phyloP scores from a whole-genome alignment of 139 green algal genomes.

The Chlamydomonas applanata region DNA sequence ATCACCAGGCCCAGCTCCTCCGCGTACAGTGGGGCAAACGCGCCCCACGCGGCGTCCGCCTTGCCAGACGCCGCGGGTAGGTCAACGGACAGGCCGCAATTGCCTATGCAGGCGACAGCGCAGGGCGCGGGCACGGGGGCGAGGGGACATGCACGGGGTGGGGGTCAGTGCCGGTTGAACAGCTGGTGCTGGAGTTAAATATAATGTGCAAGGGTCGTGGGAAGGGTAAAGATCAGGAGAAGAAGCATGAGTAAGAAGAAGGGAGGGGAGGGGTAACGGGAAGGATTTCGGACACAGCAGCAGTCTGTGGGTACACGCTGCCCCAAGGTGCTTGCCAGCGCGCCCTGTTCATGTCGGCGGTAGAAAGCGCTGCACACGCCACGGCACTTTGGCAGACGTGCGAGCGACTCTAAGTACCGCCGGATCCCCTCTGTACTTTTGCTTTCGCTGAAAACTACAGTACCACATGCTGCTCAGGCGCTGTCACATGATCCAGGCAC shows the following conservation, averaged over 20 bases:
- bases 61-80: slow-evolving; percentile 43
- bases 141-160: background rate
- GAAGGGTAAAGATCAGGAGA: background rate
- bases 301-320: too few relatives aligned
- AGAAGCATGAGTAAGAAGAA: slow-evolving; percentile 4
- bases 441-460: too few relatives aligned
- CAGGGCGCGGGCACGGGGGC: background rate
- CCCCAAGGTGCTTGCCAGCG: background rate
- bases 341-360: slow-evolving; percentile 14
- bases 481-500: too few relatives aligned
- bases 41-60: slow-evolving; percentile 24
- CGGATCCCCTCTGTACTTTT: background rate
- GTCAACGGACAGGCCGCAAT: slow-evolving; percentile 71
- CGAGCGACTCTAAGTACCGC: slow-evolving; percentile 33
- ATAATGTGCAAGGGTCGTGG: too few relatives aligned
- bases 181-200: too few relatives aligned
- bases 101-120: slow-evolving; percentile 26
- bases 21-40: slow-evolving; percentile 77
- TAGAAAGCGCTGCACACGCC: slow-evolving; percentile 24
- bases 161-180: too few relatives aligned
- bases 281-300: background rate
- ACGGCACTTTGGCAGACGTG: slow-evolving; percentile 18
- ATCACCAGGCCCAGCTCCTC: slow-evolving; percentile 96
- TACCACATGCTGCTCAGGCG: too few relatives aligned
- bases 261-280: background rate